These are phyloP conservation scores for Gastrolobium villosum DNA, from an alignment of 306 rosid species.

Conservation along the genomic window DNA sequence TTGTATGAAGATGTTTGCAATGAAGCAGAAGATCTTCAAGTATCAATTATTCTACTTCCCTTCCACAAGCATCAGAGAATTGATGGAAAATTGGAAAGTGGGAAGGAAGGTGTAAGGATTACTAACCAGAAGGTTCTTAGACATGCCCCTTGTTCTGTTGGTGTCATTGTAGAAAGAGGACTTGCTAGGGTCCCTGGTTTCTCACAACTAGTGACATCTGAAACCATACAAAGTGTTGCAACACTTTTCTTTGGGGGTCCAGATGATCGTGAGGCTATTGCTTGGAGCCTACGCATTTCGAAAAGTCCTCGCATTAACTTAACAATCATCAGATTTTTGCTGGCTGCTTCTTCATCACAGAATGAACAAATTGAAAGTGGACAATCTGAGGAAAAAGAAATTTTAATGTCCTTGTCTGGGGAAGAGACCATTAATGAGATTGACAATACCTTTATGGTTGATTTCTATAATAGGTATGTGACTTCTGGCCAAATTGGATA, in stretches of 20 bases:
- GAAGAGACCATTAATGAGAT: conserved; percentile 63
- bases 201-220: conserved; percentile 61
- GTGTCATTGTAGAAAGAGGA: conserved; percentile 74
- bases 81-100: conserved; percentile 89
- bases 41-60: conserved; percentile 68
- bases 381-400: conserved; percentile 52
- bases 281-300: conserved; percentile 86
- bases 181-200: conserved; percentile 62
- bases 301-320: conserved; percentile 61
- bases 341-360: conserved; percentile 29
- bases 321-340: conserved; percentile 72
- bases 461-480: conserved; percentile 82
- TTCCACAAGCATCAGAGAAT: conserved; percentile 92
- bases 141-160: conserved; percentile 86
- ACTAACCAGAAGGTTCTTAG: conserved; percentile 93
- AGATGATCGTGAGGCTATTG: conserved; percentile 87
- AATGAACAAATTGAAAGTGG: conserved; percentile 41
- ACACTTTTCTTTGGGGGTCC: conserved; percentile 86
- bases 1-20: conserved; percentile 87
- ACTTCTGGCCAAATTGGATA: conserved; percentile 82
- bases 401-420: conserved; percentile 70
- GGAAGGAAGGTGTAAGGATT: conserved; percentile 78
- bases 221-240: conserved; percentile 67
- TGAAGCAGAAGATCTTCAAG: conserved; percentile 78
- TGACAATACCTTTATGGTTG: conserved; percentile 77